Evolutionary conservation across 2,329 filamentous ascomycete species (phyloP).

Genomic region (Colletotrichum phormii): DNA sequence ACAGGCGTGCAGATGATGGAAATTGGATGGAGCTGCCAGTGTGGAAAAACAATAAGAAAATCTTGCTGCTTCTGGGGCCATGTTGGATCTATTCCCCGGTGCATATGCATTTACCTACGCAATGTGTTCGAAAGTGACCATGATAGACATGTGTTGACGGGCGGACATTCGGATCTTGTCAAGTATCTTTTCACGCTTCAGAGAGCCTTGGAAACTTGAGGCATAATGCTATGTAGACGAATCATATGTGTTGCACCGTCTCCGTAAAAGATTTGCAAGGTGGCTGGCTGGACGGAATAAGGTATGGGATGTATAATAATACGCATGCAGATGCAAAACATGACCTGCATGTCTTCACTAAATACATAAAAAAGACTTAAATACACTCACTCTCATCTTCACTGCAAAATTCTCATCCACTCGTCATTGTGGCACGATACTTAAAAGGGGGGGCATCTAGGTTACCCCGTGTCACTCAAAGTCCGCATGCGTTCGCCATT

Average conservation of each 20-base stretch:
- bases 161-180: not conserved
- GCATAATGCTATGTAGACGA: not conserved
- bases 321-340: not conserved
- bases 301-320: not conserved
- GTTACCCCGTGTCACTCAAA: conserved; percentile 1
- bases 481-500: conserved; percentile 11
- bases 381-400: not conserved
- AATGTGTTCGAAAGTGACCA: not conserved
- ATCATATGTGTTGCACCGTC: not conserved
- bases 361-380: conserved; percentile 13
- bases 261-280: not conserved
- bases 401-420: not conserved
- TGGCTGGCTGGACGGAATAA: not conserved
- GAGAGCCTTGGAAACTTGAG: not conserved
- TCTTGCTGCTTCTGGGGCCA: conserved; percentile 24
- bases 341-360: conserved; percentile 1
- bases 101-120: not conserved
- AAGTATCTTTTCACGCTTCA: not conserved
- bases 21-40: conserved; percentile 31
- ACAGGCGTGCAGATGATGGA: conserved; percentile 12
- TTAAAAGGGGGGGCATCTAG: not conserved
- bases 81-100: conserved; percentile 8
- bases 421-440: conserved; percentile 13
- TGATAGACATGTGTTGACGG: not conserved
- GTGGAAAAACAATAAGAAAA: conserved; percentile 26